Conservation (phyloP, 495 filamentous ascomycete species). For the Penicillium paxilli region DNA sequence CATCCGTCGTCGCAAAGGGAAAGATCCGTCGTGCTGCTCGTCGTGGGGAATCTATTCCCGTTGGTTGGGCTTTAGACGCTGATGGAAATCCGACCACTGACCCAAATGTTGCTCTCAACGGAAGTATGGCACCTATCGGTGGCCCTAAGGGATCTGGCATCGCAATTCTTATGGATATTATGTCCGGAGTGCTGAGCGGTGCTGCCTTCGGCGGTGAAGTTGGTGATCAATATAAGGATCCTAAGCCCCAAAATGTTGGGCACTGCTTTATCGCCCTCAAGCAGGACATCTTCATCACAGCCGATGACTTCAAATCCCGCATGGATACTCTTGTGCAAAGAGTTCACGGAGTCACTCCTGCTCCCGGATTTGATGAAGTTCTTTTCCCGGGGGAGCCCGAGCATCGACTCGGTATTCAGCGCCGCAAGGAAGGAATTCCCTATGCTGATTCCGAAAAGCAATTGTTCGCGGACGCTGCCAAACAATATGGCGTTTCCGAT, state of each 20-base stretch:
- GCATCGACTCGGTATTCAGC: neutral
- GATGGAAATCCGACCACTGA: slow-evolving; percentile 27
- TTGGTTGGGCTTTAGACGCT: slow-evolving; percentile 29
- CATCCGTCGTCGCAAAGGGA: slow-evolving; percentile 18
- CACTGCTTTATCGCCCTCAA: slow-evolving; percentile 32
- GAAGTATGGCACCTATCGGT: slow-evolving; percentile 30
- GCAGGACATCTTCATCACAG: slow-evolving; percentile 28
- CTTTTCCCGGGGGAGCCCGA: slow-evolving; percentile 1
- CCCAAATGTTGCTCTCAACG: slow-evolving; percentile 22
- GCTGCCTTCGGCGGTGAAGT: slow-evolving; percentile 32
- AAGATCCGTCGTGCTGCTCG: slow-evolving; percentile 30
- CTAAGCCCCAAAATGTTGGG: slow-evolving; percentile 24
- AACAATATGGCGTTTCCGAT: too few species aligned
- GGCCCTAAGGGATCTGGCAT: slow-evolving; percentile 32
- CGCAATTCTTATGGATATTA: slow-evolving; percentile 36
- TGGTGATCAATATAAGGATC: slow-evolving; percentile 23
- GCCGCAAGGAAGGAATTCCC: neutral
- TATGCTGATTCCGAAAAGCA: neutral
- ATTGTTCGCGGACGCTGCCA: too few species aligned
- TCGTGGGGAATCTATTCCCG: slow-evolving; percentile 28
- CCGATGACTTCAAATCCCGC: slow-evolving; percentile 19
- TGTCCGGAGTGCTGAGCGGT: slow-evolving; percentile 26
- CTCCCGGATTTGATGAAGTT: neutral
- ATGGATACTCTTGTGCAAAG: slow-evolving; percentile 19
- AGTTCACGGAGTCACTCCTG: neutral